phyloP scores from a whole-genome alignment of 768 basidiomycete genomes.

The Phlegmacium glaucopus region DNA sequence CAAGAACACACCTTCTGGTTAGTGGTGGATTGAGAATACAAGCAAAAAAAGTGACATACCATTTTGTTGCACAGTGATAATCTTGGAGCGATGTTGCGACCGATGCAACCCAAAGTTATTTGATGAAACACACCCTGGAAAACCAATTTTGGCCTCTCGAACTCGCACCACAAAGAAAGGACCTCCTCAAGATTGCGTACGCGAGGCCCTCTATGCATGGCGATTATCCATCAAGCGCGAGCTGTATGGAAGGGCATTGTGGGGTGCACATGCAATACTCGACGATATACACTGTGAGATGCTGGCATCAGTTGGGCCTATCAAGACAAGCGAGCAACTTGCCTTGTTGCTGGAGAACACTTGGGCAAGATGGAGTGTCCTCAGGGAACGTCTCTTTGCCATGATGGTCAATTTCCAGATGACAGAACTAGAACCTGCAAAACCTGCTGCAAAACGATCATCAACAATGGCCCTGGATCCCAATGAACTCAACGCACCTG shows the following conservation, averaged over 20 bases:
- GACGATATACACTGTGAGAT: conserved; percentile 1
- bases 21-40: neutral
- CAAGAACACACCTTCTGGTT: neutral
- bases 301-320: conserved; percentile 4
- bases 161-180: conserved; percentile 11
- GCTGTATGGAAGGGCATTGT: neutral
- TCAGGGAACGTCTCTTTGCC: neutral
- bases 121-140: neutral
- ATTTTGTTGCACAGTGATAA: neutral
- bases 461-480: too few relatives aligned
- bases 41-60: neutral
- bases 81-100: conserved; percentile 1
- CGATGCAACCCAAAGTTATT: conserved; percentile 1
- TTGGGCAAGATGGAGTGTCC: conserved; percentile 5
- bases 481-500: too few relatives aligned
- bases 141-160: conserved; percentile 8
- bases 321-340: neutral
- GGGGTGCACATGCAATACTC: conserved; percentile 5
- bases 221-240: neutral
- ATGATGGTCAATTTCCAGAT: too few relatives aligned
- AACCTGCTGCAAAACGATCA: too few relatives aligned
- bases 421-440: too few relatives aligned
- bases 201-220: conserved; percentile 1
- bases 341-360: neutral
- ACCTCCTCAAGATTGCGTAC: neutral